Conservation (phyloP, 2,329 filamentous ascomycete species). For the Raffaelea ambrosiae region DNA sequence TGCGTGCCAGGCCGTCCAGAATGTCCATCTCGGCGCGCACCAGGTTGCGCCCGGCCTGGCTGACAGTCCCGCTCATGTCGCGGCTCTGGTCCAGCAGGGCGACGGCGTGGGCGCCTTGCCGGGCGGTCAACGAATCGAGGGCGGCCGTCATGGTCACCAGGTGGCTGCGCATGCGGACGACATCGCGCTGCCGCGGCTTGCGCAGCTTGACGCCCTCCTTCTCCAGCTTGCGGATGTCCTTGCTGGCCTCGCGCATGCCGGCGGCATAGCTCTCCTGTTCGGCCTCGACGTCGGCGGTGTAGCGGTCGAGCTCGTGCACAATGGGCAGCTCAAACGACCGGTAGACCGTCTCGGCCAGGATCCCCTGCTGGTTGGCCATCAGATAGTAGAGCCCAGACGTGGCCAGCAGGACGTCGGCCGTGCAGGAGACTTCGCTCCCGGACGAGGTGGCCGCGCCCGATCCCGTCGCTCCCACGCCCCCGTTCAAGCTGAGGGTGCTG, state of each 20-base stretch:
- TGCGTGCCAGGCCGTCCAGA: conserved; percentile 56
- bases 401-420: conserved; percentile 53
- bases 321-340: conserved; percentile 59
- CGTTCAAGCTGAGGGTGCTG: conserved; percentile 8
- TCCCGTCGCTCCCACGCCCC: conserved; percentile 16
- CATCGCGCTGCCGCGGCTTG: conserved; percentile 49
- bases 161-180: conserved; percentile 53
- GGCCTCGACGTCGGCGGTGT: conserved; percentile 54
- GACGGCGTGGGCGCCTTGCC: conserved; percentile 54
- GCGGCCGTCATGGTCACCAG: conserved; percentile 54
- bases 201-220: conserved; percentile 54
- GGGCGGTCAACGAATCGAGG: conserved; percentile 52
- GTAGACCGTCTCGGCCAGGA: conserved; percentile 61
- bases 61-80: conserved; percentile 52
- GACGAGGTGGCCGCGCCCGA: background rate
- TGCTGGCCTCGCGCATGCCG: conserved; percentile 43
- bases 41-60: conserved; percentile 56
- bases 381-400: conserved; percentile 59
- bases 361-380: conserved; percentile 62
- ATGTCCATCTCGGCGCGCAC: conserved; percentile 63
- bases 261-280: conserved; percentile 53
- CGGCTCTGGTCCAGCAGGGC: conserved; percentile 54
- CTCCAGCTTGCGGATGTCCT: conserved; percentile 55
- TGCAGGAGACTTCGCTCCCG: conserved; percentile 42
- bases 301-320: conserved; percentile 60